Evolutionary conservation across 2,329 filamentous ascomycete genomes (phyloP).

Genomic region (Corniculantispora saksenae): DNA sequence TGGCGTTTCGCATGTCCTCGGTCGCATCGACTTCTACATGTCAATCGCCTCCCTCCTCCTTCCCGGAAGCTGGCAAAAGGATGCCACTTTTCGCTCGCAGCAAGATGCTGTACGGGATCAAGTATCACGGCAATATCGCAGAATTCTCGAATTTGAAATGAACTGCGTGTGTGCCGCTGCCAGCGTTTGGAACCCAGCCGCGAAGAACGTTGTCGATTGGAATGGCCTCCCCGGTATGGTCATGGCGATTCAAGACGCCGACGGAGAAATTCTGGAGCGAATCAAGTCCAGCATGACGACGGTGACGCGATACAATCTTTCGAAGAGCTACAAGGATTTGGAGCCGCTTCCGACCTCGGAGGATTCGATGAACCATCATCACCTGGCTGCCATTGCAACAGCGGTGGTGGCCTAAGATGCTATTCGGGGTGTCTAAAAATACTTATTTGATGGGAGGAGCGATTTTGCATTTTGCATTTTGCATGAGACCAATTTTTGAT

Average conservation of each 20-base stretch:
- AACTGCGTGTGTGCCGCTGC: constrained; percentile 41
- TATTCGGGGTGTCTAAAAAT: no score
- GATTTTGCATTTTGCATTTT: neutral
- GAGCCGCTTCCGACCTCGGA: neutral
- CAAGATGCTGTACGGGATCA: constrained; percentile 26
- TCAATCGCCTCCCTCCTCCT: constrained; percentile 31
- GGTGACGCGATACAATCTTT: neutral
- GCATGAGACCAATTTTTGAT: neutral
- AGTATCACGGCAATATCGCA: constrained; percentile 32
- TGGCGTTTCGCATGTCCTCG: constrained; percentile 34
- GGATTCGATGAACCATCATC: constrained; percentile 10
- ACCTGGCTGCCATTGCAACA: constrained; percentile 16
- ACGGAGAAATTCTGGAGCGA: constrained; percentile 27
- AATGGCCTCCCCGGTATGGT: constrained; percentile 31
- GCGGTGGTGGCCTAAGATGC: neutral
- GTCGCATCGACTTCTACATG: constrained; percentile 39
- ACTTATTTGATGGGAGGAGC: no score
- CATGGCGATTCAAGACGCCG: constrained; percentile 29
- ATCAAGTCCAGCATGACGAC: constrained; percentile 22
- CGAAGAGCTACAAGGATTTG: constrained; percentile 9
- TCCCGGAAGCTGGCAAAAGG: constrained; percentile 26
- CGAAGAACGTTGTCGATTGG: constrained; percentile 40
- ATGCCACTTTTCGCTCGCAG: constrained; percentile 26
- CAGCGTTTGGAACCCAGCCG: constrained; percentile 38
- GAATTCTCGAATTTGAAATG: constrained; percentile 41